These are phyloP conservation scores for Tuber brumale DNA, from an alignment of 495 filamentous ascomycete species.

Conservation along the genomic window DNA sequence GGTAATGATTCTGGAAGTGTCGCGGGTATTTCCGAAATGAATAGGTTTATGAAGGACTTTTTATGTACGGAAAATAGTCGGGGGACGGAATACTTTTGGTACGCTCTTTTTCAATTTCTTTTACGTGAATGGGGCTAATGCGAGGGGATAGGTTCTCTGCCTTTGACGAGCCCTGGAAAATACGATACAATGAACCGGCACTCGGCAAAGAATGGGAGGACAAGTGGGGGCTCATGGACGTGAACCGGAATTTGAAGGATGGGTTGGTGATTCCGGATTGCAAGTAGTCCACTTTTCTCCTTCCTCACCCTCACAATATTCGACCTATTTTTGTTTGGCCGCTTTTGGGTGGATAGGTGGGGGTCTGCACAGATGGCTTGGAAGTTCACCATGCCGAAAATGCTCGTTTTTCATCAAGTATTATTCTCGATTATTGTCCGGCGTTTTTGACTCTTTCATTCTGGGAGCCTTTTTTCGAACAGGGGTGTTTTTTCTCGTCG, in stretches of 20 bases:
- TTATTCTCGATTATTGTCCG: not conserved
- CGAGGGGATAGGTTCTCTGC: conserved; percentile 63
- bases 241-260: conserved; percentile 73
- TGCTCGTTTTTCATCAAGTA: not conserved
- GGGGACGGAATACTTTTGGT: conserved; percentile 91
- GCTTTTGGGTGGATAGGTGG: not conserved
- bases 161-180: conserved; percentile 95
- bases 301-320: not conserved
- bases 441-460: not conserved
- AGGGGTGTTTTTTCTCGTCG: not conserved
- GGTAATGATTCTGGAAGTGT: conserved; percentile 65
- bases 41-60: conserved; percentile 77
- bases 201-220: conserved; percentile 79
- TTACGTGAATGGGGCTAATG: not conserved
- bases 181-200: conserved; percentile 56
- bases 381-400: not conserved
- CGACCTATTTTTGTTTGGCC: not conserved
- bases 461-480: not conserved
- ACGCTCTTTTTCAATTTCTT: conserved; percentile 35
- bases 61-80: conserved; percentile 73
- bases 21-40: conserved; percentile 77
- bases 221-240: conserved; percentile 90
- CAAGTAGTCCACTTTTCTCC: conserved; percentile 4
- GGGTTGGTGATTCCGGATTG: conserved; percentile 87
- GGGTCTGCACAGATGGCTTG: not conserved